Conservation (phyloP, 352 stramenopile genomes). For the Plasmopara viticola region DNA sequence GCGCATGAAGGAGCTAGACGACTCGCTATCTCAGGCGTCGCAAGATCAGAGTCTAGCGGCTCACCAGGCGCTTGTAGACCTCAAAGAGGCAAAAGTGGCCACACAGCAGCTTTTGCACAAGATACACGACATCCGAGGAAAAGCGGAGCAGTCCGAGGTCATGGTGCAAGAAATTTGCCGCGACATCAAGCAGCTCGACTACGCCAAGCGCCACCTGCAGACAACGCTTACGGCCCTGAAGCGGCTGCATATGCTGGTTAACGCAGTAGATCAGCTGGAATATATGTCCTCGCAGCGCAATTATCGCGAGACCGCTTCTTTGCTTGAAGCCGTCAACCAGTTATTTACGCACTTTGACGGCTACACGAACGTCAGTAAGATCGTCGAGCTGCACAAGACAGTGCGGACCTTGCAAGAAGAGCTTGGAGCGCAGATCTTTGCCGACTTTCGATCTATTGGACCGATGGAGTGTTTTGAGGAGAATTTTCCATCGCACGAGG, state of each 20-base stretch:
- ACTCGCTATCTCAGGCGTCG: constrained; percentile 69
- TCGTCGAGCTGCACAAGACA: constrained; percentile 89
- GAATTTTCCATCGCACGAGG: constrained; percentile 61
- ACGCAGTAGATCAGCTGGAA: constrained; percentile 92
- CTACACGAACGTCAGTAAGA: constrained; percentile 90
- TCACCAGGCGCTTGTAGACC: constrained; percentile 68
- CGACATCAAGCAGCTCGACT: constrained; percentile 98
- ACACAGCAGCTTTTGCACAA: constrained; percentile 89
- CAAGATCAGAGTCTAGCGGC: constrained; percentile 72
- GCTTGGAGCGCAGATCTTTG: constrained; percentile 83
- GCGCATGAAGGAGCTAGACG: constrained; percentile 78
- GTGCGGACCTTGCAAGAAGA: constrained; percentile 88
- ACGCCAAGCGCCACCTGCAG: constrained; percentile 95
- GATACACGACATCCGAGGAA: constrained; percentile 90
- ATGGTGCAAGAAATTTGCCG: constrained; percentile 98
- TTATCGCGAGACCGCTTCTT: constrained; percentile 93
- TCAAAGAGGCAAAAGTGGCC: constrained; percentile 80
- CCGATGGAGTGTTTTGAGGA: constrained; percentile 66
- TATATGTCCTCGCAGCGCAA: constrained; percentile 78
- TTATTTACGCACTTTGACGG: constrained; percentile 95
- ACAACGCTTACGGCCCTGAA: constrained; percentile 94
- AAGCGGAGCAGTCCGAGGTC: constrained; percentile 92
- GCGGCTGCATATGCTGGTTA: constrained; percentile 96
- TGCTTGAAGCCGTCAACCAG: constrained; percentile 94
- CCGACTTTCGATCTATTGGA: constrained; percentile 84